Percentiles rank a stretch among this genome's conserved stretches.
phyloP scores from a whole-genome alignment of 495 filamentous ascomycete species.

The Penicillium waksmanii region DNA sequence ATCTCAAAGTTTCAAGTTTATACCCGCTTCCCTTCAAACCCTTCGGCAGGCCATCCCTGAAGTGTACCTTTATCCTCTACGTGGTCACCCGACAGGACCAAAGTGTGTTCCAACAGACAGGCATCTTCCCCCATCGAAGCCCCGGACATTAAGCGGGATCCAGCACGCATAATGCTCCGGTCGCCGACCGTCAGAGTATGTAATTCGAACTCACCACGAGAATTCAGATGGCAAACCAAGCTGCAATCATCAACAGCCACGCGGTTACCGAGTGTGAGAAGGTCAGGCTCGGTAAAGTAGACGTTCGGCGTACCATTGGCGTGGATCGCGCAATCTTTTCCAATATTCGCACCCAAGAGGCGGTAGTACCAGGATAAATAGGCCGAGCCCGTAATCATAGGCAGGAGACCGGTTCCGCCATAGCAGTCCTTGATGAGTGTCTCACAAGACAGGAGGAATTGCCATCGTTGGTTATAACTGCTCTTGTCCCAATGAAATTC shows the following conservation, averaged over 20 bases:
- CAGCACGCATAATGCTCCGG: conserved; percentile 45
- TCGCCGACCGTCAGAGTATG: conserved; percentile 45
- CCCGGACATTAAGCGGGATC: conserved; percentile 45
- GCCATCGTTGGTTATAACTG: conserved; percentile 50
- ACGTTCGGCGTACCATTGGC: conserved; percentile 46
- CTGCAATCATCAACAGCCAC: conserved; percentile 52
- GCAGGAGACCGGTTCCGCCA: conserved; percentile 43
- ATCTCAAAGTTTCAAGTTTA: not conserved
- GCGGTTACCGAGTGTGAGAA: conserved; percentile 46
- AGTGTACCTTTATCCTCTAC: conserved; percentile 43
- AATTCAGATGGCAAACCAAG: conserved; percentile 50
- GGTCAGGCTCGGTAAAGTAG: conserved; percentile 53
- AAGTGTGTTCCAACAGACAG: conserved; percentile 50
- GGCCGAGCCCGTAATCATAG: conserved; percentile 45
- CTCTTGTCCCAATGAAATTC: conserved; percentile 51
- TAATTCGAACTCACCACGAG: conserved; percentile 50
- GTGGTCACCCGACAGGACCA: conserved; percentile 50
- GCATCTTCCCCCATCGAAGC: conserved; percentile 47
- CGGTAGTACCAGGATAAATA: conserved; percentile 47
- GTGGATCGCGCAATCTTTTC: conserved; percentile 49
- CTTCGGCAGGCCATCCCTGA: conserved; percentile 55
- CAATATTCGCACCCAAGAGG: conserved; percentile 45
- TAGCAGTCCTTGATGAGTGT: conserved; percentile 46
- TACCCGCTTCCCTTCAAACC: conserved; percentile 27
- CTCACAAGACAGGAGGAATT: conserved; percentile 47